phyloP scores from a whole-genome alignment of 75 land plant genomes.

The Pinus albicaulis region DNA sequence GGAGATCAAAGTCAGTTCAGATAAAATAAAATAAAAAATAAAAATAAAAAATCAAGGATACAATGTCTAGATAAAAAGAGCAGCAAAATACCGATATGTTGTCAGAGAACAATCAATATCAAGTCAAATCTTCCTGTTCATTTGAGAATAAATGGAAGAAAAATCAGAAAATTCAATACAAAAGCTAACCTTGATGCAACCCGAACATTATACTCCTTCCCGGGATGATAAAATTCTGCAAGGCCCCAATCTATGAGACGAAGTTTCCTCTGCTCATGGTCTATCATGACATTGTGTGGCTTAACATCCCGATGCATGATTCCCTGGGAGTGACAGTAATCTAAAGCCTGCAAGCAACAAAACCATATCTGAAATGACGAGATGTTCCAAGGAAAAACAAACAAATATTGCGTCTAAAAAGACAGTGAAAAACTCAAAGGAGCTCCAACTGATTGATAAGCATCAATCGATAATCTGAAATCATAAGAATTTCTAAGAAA shows the following conservation, averaged over 20 bases:
- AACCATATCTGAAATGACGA: slow-evolving; percentile 2
- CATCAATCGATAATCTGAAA: not conserved
- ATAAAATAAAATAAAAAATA: too few relatives aligned
- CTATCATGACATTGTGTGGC: slow-evolving; percentile 97
- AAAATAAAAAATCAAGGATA: too few relatives aligned
- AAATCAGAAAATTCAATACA: too few relatives aligned
- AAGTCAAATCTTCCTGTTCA: too few relatives aligned
- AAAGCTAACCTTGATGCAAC: slow-evolving; percentile 81
- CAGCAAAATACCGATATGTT: not conserved
- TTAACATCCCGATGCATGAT: slow-evolving; percentile 98
- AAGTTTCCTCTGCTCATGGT: slow-evolving; percentile 86
- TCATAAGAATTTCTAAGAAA: not conserved
- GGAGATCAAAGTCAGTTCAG: too few relatives aligned
- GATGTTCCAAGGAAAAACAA: not conserved
- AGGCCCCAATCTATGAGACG: slow-evolving; percentile 96
- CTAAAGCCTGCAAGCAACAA: slow-evolving; percentile 58
- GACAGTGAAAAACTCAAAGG: not conserved
- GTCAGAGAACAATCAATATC: not conserved
- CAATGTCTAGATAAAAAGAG: too few relatives aligned
- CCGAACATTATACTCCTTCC: slow-evolving; percentile 94
- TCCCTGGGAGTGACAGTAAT: slow-evolving; percentile 94
- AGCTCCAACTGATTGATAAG: not conserved
- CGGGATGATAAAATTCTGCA: slow-evolving; percentile 95
- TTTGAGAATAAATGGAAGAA: too few relatives aligned
- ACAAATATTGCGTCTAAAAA: not conserved